These are phyloP conservation scores for Acer negundo DNA, from an alignment of 345 rosid genomes.

Conservation along the genomic window DNA sequence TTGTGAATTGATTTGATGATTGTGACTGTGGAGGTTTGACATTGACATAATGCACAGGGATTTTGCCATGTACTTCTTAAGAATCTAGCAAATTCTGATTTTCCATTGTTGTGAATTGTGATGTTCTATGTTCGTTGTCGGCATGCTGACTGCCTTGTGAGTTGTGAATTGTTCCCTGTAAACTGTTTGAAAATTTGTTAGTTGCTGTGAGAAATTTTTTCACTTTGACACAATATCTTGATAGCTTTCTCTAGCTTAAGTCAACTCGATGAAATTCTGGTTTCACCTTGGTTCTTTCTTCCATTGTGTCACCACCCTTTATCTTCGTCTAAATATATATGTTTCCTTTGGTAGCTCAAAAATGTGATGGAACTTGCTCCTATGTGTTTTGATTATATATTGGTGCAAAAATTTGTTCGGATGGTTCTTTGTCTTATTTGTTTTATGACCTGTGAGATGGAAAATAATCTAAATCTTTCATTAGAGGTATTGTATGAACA, in stretches of 20 bases:
- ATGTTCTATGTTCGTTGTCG: background rate
- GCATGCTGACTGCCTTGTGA: background rate
- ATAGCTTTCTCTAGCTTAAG: no score
- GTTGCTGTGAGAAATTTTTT: background rate
- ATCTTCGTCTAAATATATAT: background rate
- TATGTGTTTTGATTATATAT: background rate
- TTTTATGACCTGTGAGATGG: background rate
- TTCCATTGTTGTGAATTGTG: background rate
- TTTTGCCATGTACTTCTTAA: background rate
- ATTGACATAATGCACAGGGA: background rate
- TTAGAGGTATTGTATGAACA: background rate
- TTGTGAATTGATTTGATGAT: background rate
- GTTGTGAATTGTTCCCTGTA: background rate
- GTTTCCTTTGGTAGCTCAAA: background rate
- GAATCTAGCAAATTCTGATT: background rate
- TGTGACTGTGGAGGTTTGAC: background rate
- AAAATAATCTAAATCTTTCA: background rate
- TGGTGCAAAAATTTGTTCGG: background rate
- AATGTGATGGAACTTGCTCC: background rate
- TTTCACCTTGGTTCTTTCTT: background rate
- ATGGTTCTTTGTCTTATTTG: background rate
- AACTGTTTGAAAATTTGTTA: no score
- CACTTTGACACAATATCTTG: no score
- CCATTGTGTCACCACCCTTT: background rate
- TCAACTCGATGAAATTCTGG: no score